Conservation (phyloP, 208 protist genomes). For the Trypanosoma avium region DNA sequence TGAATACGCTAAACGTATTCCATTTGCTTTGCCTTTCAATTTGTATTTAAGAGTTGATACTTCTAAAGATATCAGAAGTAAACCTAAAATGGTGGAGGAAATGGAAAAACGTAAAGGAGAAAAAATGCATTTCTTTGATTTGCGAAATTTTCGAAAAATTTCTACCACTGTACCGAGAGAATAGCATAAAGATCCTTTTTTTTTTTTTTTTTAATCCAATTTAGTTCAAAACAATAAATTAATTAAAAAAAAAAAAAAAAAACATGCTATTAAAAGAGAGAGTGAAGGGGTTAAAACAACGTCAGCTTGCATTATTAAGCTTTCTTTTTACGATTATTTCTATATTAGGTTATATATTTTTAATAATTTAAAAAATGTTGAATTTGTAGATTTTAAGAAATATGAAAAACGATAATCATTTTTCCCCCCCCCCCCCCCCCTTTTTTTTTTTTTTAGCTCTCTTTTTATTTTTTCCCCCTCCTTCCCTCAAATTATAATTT, state of each 20-base stretch:
- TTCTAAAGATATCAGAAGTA: conserved; percentile 35
- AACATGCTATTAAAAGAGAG: no score
- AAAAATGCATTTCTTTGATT: conserved; percentile 60
- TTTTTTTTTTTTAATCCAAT: background rate
- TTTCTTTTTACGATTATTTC: no score
- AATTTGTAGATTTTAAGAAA: no score
- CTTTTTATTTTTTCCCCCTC: no score
- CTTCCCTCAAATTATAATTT: no score
- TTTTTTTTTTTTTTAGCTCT: conserved; percentile 4
- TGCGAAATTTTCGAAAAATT: conserved; percentile 51
- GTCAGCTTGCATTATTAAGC: no score
- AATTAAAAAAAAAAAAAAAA: no score
- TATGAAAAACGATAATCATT: no score
- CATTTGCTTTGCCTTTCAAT: conserved; percentile 84
- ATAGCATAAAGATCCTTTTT: background rate
- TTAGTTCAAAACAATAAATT: no score
- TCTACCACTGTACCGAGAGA: background rate
- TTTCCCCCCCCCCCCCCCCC: background rate
- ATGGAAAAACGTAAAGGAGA: conserved; percentile 31
- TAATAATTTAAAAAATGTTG: no score
- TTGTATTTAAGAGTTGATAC: conserved; percentile 84
- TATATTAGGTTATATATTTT: no score
- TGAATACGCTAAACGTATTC: conserved; percentile 84
- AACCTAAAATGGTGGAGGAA: conserved; percentile 38
- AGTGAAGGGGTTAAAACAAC: no score